These are phyloP conservation scores for Symmetrospora coprosmae DNA, from an alignment of 768 basidiomycete species.

Conservation along the genomic window DNA sequence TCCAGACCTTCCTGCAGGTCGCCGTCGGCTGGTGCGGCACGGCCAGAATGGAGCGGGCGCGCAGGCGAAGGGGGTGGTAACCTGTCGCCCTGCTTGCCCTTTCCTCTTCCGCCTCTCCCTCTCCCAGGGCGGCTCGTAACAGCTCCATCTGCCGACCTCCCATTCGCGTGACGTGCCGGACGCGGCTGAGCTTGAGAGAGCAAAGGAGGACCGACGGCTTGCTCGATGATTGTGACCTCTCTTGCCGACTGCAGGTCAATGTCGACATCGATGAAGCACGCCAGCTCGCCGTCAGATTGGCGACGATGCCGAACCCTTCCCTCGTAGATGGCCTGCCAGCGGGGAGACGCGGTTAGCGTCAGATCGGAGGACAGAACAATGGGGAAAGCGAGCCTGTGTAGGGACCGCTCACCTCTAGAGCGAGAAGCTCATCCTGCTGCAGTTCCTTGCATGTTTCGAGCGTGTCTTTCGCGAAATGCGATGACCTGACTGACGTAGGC, in stretches of 20 bases:
- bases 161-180: neutral
- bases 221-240: neutral
- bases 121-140: neutral
- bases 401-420: constrained; percentile 8
- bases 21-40: neutral
- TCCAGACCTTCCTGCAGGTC: neutral
- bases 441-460: constrained; percentile 8
- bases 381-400: neutral
- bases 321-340: constrained; percentile 19
- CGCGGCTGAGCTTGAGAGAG: neutral
- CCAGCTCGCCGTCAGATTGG: neutral
- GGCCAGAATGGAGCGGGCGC: neutral
- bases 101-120: neutral
- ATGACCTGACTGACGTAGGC: too few relatives aligned
- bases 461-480: too few relatives aligned
- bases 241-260: neutral
- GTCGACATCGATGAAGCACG: neutral
- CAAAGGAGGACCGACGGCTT: neutral
- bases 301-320: neutral
- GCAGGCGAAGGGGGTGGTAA: neutral
- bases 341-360: neutral
- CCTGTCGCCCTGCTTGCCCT: neutral
- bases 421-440: constrained; percentile 14
- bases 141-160: neutral
- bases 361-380: neutral